Evolutionary conservation across 2,329 filamentous ascomycete genomes (phyloP).

Genomic region (Fusarium torulosum): DNA sequence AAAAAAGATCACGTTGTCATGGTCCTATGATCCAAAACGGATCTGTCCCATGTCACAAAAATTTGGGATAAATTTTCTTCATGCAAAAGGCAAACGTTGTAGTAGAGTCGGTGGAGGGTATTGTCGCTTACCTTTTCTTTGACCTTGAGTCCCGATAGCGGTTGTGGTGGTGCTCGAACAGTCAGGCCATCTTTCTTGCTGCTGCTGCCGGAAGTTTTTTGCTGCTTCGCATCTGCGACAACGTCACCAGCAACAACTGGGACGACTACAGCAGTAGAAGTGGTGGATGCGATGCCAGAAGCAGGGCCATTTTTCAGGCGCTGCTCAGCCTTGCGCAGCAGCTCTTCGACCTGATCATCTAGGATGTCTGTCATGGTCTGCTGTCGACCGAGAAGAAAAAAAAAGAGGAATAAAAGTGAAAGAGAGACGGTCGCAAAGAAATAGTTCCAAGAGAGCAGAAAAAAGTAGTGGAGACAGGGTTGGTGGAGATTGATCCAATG

Average conservation of each 20-base stretch:
- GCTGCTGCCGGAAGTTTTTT: constrained; percentile 36
- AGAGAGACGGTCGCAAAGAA: constrained; percentile 37
- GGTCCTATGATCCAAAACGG: constrained; percentile 63
- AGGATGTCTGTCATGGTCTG: constrained; percentile 50
- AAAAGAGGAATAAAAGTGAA: constrained; percentile 18
- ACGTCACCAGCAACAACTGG: constrained; percentile 28
- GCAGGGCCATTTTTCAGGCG: constrained; percentile 48
- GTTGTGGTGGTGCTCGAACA: constrained; percentile 45
- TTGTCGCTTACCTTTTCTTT: constrained; percentile 49
- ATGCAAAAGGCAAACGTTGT: constrained; percentile 51
- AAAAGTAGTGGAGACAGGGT: constrained; percentile 31
- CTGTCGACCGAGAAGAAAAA: constrained; percentile 41
- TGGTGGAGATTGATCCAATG: not conserved
- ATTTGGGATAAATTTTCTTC: constrained; percentile 55
- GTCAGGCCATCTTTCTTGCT: constrained; percentile 45
- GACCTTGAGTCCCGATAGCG: constrained; percentile 35
- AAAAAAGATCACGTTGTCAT: constrained; percentile 68
- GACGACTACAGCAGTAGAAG: constrained; percentile 36
- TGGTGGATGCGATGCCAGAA: constrained; percentile 24
- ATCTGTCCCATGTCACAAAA: constrained; percentile 56
- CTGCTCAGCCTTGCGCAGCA: constrained; percentile 52
- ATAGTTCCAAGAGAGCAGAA: constrained; percentile 35
- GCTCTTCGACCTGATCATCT: constrained; percentile 50
- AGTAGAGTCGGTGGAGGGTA: not conserved
- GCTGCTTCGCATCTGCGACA: constrained; percentile 31